phyloP scores from a whole-genome alignment of 169 alveolate genomes.

The Plasmodium gaboni region DNA sequence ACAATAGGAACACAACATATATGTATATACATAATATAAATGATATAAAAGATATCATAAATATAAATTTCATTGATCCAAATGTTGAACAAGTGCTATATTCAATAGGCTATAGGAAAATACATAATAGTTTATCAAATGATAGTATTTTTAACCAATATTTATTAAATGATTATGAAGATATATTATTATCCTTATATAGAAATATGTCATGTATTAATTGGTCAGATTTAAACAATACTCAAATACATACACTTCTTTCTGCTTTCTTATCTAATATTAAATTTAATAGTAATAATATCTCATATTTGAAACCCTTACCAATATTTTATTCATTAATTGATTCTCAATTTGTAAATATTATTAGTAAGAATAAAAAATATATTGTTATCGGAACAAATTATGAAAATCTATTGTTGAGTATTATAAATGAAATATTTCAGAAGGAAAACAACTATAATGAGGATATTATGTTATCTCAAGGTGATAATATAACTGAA shows the following conservation, averaged over 20 bases:
- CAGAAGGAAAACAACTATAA: neutral
- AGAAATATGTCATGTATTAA: slow-evolving; percentile 17
- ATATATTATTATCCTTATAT: slow-evolving; percentile 48
- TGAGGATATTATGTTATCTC: neutral
- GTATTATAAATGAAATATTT: slow-evolving; percentile 4
- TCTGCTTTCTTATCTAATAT: slow-evolving; percentile 23
- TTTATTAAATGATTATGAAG: slow-evolving; percentile 52
- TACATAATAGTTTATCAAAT: slow-evolving; percentile 12
- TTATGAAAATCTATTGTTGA: slow-evolving; percentile 16
- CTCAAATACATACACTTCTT: slow-evolving; percentile 19
- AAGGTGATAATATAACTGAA: neutral
- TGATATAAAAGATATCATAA: slow-evolving; percentile 42
- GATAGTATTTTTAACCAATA: slow-evolving; percentile 25
- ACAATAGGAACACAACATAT: neutral
- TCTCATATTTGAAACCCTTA: slow-evolving; percentile 33
- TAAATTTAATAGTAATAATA: slow-evolving; percentile 63
- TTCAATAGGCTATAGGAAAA: slow-evolving; percentile 59
- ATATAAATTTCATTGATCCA: slow-evolving; percentile 26
- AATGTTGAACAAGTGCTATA: slow-evolving; percentile 31
- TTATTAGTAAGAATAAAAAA: slow-evolving; percentile 10
- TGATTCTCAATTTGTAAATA: slow-evolving; percentile 19
- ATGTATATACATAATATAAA: slow-evolving; percentile 46
- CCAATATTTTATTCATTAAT: slow-evolving; percentile 67
- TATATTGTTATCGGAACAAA: slow-evolving; percentile 40
- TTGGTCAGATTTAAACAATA: slow-evolving; percentile 21